Evolutionary conservation across 495 filamentous ascomycete genomes (phyloP), one percentile per base, ranked within the genome.

Genomic region (Penicillium pulvis): DNA sequence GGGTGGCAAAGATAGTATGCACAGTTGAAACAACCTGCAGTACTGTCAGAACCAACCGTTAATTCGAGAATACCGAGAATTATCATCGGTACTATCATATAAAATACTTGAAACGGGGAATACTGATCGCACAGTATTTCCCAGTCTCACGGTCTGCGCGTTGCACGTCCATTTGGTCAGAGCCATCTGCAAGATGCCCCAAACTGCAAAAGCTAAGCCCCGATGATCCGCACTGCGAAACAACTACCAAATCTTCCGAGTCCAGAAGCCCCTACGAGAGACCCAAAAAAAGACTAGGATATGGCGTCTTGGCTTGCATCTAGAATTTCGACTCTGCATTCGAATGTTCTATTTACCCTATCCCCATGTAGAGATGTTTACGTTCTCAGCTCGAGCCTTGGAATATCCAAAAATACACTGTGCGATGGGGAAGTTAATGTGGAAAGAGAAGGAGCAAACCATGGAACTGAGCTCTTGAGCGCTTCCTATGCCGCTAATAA

Each of bases 121-220:
- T 31, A 26, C 24, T 48, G 7, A 46, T 63, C 62, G 49, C 50
- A 64, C 59, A 54, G 57, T 39, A 44, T 61, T 56, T 44, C 46
- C 52, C 41, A 59, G 57, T 63, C 67, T 66, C 53, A 66, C 59
- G 42, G 48, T n/a, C 55, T 55, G 51, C 47, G 53, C 61, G 67
- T 70, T 70, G 67, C 62, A 66, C 62, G 51, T 66, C 60, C 67
- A 66, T 70, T 64, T 59, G 62, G 62, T 51, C 60, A 52, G 57
- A 61, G 58, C 46, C 44, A 58, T 57, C 59, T 70, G 67, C 67
- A 70, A 43, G 61, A 61, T 67, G 64, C 67, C 59, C 62, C 56
- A 70, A 70, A 70, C 65, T 67, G 67, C 65, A 67, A 67, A 58
- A 61, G 64, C 67, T 67, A 67, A 69, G 67, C 67, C 67, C 67